phyloP scores from a whole-genome alignment of 2,329 filamentous ascomycete genomes.

The Aureobasidium sp. region DNA sequence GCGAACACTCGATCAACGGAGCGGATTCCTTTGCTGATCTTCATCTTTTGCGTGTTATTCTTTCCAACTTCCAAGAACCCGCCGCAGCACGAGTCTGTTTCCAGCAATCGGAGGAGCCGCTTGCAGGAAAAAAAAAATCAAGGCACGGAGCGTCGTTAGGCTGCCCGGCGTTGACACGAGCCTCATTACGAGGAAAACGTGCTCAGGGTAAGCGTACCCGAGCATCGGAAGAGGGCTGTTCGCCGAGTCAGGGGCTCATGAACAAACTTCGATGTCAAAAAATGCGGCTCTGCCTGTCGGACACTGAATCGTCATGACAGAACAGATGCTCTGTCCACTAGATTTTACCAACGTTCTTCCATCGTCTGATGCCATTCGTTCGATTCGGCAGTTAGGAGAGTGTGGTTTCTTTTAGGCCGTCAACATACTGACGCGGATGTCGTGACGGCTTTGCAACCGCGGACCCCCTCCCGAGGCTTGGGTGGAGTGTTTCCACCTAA shows the following conservation, averaged over 20 bases:
- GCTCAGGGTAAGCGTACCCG: background rate
- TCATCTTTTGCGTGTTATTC: background rate
- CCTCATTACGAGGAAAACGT: background rate
- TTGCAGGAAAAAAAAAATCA: background rate
- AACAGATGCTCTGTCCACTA: too few relatives aligned
- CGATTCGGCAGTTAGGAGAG: background rate
- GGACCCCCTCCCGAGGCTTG: background rate
- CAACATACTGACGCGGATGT: background rate
- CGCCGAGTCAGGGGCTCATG: background rate
- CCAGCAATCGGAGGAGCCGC: background rate
- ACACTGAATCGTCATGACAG: background rate
- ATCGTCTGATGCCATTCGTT: too few relatives aligned
- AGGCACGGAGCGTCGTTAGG: conserved; percentile 1
- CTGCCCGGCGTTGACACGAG: background rate
- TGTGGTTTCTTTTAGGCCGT: background rate
- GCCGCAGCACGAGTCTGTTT: background rate
- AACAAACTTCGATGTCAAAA: background rate
- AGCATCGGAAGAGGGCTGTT: background rate
- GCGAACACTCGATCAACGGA: background rate
- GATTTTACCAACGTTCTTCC: too few relatives aligned
- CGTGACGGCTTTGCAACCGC: background rate
- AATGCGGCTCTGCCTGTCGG: background rate
- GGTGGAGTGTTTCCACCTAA: background rate
- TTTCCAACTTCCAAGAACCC: background rate
- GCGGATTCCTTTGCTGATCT: background rate